Conservation (phyloP, 2,329 filamentous ascomycete genomes). For the Diaporthe vaccinii region DNA sequence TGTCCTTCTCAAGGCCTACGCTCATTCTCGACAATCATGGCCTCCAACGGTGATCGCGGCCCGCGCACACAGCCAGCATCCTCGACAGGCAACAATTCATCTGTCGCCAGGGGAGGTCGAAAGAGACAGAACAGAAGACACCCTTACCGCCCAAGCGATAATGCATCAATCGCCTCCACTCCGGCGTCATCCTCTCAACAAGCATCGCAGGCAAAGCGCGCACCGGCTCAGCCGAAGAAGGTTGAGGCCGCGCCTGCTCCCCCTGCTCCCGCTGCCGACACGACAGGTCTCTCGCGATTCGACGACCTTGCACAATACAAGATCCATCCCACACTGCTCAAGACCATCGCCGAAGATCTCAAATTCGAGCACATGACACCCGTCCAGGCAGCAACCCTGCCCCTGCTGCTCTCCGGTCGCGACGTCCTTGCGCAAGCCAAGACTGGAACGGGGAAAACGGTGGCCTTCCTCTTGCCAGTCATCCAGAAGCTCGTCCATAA, state of each 20-base stretch:
- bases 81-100: slow-evolving; percentile 7
- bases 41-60: slow-evolving; percentile 3
- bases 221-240: background rate
- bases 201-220: background rate
- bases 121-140: slow-evolving; percentile 23
- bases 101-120: slow-evolving; percentile 8
- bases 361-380: slow-evolving; percentile 67
- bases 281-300: slow-evolving; percentile 52
- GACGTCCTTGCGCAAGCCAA: slow-evolving; percentile 83
- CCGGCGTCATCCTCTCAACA: background rate
- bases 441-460: slow-evolving; percentile 89
- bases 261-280: background rate
- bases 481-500: slow-evolving; percentile 78
- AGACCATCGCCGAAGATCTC: slow-evolving; percentile 63
- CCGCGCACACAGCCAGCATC: background rate
- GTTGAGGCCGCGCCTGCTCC: background rate
- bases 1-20: background rate
- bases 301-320: slow-evolving; percentile 57
- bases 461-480: slow-evolving; percentile 88
- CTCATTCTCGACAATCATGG: slow-evolving; percentile 21
- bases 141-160: slow-evolving; percentile 24
- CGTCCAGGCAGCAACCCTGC: slow-evolving; percentile 66
- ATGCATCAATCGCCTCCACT: background rate
- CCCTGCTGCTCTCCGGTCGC: slow-evolving; percentile 59
- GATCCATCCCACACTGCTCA: slow-evolving; percentile 61